These are phyloP conservation scores for Lachancea sp. DNA, from an alignment of 805 yeast genomes.

Conservation along the genomic window DNA sequence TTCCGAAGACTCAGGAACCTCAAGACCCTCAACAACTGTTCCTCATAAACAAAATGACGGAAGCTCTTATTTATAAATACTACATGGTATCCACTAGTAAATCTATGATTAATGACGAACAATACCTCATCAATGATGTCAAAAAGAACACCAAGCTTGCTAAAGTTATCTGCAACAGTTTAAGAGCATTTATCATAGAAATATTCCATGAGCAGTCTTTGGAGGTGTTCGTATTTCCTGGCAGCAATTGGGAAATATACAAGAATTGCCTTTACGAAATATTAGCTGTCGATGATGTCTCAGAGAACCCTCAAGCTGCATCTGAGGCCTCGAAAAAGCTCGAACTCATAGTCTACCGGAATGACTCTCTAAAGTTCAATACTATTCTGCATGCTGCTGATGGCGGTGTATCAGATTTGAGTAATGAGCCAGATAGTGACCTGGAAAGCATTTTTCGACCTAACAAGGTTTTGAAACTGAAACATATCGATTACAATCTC, in stretches of 20 bases:
- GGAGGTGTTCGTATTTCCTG: constrained; percentile 59
- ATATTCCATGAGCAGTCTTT: constrained; percentile 31
- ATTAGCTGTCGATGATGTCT: constrained; percentile 16
- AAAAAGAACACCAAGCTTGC: constrained; percentile 32
- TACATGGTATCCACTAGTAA: constrained; percentile 33
- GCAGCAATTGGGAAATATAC: constrained; percentile 48
- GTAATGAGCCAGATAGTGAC: constrained; percentile 21
- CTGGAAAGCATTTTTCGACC: constrained; percentile 11
- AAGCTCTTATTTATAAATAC: constrained; percentile 47
- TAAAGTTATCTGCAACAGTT: constrained; percentile 21
- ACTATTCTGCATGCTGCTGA: constrained; percentile 19
- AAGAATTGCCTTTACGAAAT: constrained; percentile 43
- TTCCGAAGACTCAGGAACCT: constrained; percentile 27
- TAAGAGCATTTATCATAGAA: constrained; percentile 26
- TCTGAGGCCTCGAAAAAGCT: constrained; percentile 39
- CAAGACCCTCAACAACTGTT: constrained; percentile 35
- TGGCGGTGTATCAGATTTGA: constrained; percentile 4
- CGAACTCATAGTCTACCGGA: constrained; percentile 56
- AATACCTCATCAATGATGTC: constrained; percentile 34
- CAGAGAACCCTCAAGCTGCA: not conserved
- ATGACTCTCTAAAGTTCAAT: constrained; percentile 63
- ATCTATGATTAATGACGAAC: constrained; percentile 34
- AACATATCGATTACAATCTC: constrained; percentile 21
- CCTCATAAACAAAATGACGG: constrained; percentile 59
- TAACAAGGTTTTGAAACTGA: constrained; percentile 13